Base-by-base conservation (phyloP, 352 stramenopile species). In the Globisporangium uncinulatum region DNA sequence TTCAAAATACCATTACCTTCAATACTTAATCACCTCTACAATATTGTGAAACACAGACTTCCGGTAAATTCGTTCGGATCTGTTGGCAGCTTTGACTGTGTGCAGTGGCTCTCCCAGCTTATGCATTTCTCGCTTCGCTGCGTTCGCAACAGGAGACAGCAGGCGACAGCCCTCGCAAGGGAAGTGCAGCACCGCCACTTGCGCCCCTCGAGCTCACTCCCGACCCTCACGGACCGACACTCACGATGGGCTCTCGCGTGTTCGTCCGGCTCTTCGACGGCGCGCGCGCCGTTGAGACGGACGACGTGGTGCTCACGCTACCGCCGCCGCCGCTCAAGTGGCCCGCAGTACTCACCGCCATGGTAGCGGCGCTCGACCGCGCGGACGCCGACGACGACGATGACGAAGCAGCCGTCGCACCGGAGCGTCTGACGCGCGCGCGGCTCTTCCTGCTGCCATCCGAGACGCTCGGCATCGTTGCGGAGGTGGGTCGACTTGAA, bases 261-360 rank as follows among this genome's bases (percentile, higher is more conserved):
- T 91, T 88, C 63, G 81, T 91, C 58, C 78, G 81, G n/a, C 73
- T 91, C 24, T 89, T 83, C 55, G 76, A 89, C 46, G 73, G 79
- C 56, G 56, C 49, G 24, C 67, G 52, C 51, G 68, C 75, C 54
- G 57, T 57, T 54, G 81, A 91, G 56, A 85, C 73, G 9, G 67
- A 81, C 20, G 81, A 83, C 46, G 70, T 88, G 62, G 73, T 91
- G 52, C 60, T 91, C 54, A 73, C 84, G 68, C 69, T 89, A 57
- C 78, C 78, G 42, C 67, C 71, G 21, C 68, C 81, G 43, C 78
- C 81, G 49, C 74, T 91, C 56, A 85, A 83, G 61, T 91, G 81
- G 81, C 59, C 54, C n/a, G 65, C 70, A 58, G 81, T 75, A 29
- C 71, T 91, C 52, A 64, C 66, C 42, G 69, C 75, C 55, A 89